phyloP scores from a whole-genome alignment of 176 grass and related monocot genomes.

The Saccharum officinarum region DNA sequence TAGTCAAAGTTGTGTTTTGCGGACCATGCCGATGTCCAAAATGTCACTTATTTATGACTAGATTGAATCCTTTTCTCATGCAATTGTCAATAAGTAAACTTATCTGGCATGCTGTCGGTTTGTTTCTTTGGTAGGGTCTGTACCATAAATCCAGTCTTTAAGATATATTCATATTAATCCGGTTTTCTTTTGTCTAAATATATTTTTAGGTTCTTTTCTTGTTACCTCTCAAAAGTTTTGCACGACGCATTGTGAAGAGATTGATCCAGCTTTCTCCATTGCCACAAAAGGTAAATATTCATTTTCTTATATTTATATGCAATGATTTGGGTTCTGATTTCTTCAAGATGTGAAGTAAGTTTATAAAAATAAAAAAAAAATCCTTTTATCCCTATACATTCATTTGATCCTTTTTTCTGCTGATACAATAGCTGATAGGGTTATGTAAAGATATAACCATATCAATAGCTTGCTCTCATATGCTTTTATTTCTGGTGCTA shows the following conservation, averaged over 20 bases:
- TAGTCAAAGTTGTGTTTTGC: not conserved
- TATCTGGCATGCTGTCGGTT: not conserved
- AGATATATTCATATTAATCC: slow-evolving; percentile 3
- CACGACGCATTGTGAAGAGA: slow-evolving; percentile 73
- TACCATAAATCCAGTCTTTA: slow-evolving; percentile 3
- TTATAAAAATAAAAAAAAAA: not conserved
- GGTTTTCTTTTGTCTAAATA: slow-evolving; percentile 38
- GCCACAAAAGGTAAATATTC: slow-evolving; percentile 59
- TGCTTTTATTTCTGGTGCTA: slow-evolving; percentile 29
- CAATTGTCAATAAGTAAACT: not conserved
- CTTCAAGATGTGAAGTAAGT: not conserved
- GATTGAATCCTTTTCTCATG: not conserved
- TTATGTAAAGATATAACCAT: not conserved
- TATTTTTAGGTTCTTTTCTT: slow-evolving; percentile 76
- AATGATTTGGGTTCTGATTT: slow-evolving; percentile 16
- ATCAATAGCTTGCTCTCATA: not conserved
- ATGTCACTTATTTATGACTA: not conserved
- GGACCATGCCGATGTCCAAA: not conserved
- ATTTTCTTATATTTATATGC: slow-evolving; percentile 9
- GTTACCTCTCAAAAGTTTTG: slow-evolving; percentile 89
- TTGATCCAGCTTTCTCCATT: slow-evolving; percentile 86
- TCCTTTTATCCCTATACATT: not conserved
- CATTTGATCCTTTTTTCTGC: not conserved
- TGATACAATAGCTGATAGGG: not conserved
- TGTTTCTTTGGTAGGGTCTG: not conserved